These are phyloP conservation scores for Zopfochytrium polystomum DNA, from an alignment of 371 early-diverging fungal genomes.

Conservation along the genomic window DNA sequence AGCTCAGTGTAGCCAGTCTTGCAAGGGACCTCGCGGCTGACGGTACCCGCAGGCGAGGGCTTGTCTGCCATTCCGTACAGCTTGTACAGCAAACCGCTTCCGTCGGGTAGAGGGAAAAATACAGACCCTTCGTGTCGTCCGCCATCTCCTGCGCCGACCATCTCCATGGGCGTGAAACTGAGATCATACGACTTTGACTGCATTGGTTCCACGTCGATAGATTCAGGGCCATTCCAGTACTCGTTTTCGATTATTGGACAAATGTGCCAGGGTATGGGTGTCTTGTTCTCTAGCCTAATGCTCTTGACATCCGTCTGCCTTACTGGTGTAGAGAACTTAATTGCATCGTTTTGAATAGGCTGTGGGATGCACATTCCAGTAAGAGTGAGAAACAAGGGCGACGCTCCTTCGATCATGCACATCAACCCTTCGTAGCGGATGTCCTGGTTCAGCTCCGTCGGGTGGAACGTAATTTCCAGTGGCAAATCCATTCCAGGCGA, in stretches of 20 bases:
- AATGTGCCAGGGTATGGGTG: slow-evolving; percentile 44
- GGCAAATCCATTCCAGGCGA: slow-evolving; percentile 56
- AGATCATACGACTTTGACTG: slow-evolving; percentile 49
- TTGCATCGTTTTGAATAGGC: slow-evolving; percentile 44
- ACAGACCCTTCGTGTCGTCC: slow-evolving; percentile 55
- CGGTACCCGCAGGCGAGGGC: slow-evolving; percentile 41
- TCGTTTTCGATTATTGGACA: slow-evolving; percentile 57
- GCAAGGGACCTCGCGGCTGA: slow-evolving; percentile 50
- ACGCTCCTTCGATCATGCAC: slow-evolving; percentile 44
- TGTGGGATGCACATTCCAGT: slow-evolving; percentile 51
- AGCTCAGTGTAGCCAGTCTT: slow-evolving; percentile 50
- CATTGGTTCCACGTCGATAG: slow-evolving; percentile 48
- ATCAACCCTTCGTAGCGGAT: slow-evolving; percentile 49
- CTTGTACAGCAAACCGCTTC: slow-evolving; percentile 51
- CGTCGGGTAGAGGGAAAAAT: slow-evolving; percentile 59
- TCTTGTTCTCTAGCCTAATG: slow-evolving; percentile 46
- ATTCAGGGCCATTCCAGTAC: slow-evolving; percentile 48
- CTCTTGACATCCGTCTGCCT: slow-evolving; percentile 46
- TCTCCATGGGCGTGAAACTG: slow-evolving; percentile 45
- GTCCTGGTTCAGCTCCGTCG: slow-evolving; percentile 47
- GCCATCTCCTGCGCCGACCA: slow-evolving; percentile 44
- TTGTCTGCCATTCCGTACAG: slow-evolving; percentile 53
- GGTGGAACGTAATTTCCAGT: slow-evolving; percentile 56
- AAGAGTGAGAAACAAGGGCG: slow-evolving; percentile 43
- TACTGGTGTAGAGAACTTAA: slow-evolving; percentile 52